Evolutionary conservation across 2,329 filamentous ascomycete species (phyloP), one percentile per base, ranked within the genome.

Genomic region (Mycogone perniciosa): DNA sequence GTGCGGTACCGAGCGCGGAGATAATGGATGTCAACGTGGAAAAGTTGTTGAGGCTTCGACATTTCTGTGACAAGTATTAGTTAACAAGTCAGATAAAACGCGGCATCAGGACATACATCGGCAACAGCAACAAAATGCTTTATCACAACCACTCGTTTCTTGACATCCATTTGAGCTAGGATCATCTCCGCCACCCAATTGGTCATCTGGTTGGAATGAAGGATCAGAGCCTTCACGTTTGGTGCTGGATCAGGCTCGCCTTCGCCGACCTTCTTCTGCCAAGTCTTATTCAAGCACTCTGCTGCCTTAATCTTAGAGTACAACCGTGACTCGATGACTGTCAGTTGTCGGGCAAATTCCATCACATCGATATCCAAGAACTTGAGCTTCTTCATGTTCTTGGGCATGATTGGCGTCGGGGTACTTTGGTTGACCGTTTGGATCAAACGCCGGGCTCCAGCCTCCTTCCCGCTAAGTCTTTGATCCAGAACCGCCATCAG

Each of bases 101-200:
- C 9, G 29, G 37, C 5, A 27, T 11, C 8, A 26, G 35, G 8
- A 80, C 85, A 75, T 77, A 95, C 90, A 74, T 99, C 93, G 55
- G 93, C 93, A 54, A 99, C 90, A 35, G 88, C 82, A 54, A 99
- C 90, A 71, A 97, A 99, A 68, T 97, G 93, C 69, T 97, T 97
- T 70, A 99, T 96, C 41, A 99, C 93, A 33, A 95, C 88, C 29
- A 97, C 92, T 60, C 93, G 83, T 69, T 95, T 95, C 75, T 93
- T 96, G 56, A 96, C 88, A 66, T 99, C 93, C 61, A 85, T 81
- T 69, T 99, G 93, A 0, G 87, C 91, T 55, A 99, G 71, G 59
- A 99, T 97, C 93, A 99, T 97, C 69, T 97, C 92, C 31, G 93
- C 93, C 46, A 97, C 93, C 93, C 93, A 99, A 66, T 97, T 99